phyloP scores from a whole-genome alignment of 768 basidiomycete species.

The Mycena epipterygia region DNA sequence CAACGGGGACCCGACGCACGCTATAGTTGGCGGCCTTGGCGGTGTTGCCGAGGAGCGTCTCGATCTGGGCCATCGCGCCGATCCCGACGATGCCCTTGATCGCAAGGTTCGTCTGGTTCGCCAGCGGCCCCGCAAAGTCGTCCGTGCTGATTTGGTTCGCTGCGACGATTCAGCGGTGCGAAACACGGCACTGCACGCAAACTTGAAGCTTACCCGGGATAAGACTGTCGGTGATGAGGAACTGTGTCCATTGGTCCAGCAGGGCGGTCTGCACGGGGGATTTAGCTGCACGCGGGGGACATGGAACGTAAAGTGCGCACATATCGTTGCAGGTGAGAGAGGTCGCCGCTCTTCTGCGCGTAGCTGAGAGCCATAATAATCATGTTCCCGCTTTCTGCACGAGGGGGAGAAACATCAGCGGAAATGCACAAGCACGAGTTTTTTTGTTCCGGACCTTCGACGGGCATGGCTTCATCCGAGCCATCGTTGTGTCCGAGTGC shows the following conservation, averaged over 20 bases:
- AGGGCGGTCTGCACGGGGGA: conserved; percentile 52
- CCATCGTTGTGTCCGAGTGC: conserved; percentile 64
- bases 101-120: conserved; percentile 78
- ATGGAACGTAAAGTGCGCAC: conserved; percentile 39
- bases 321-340: conserved; percentile 61
- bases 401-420: too few species aligned
- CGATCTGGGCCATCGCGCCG: conserved; percentile 72
- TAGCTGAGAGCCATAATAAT: conserved; percentile 78
- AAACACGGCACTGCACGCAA: background rate
- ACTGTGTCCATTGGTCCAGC: conserved; percentile 75
- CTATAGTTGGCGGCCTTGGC: conserved; percentile 57
- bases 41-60: conserved; percentile 56
- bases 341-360: conserved; percentile 65
- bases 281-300: background rate
- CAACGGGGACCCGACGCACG: conserved; percentile 21
- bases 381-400: conserved; percentile 84
- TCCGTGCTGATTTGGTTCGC: conserved; percentile 44
- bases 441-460: too few species aligned
- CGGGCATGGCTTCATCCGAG: conserved; percentile 66
- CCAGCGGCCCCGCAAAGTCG: conserved; percentile 63
- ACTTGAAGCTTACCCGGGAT: conserved; percentile 60
- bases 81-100: conserved; percentile 81
- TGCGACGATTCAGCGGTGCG: background rate
- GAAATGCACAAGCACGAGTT: too few species aligned
- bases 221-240: conserved; percentile 64